Base-by-base conservation (phyloP, 805 yeast species). In the Wickerhamiella parazyma region DNA sequence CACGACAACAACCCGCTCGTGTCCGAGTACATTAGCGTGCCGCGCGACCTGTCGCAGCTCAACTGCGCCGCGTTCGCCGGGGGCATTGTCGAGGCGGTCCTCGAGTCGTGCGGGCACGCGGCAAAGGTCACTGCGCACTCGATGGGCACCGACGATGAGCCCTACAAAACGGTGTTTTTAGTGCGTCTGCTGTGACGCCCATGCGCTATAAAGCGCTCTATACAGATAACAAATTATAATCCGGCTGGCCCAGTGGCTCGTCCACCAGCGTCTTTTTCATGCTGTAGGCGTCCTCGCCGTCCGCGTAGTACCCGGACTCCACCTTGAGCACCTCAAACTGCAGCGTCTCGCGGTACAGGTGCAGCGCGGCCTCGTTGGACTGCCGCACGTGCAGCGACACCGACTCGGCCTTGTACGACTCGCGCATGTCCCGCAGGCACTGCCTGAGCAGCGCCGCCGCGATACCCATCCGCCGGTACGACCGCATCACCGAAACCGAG, bases 221-320 rank as follows among this genome's bases (percentile, higher is more conserved):
- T 7, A 28, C 31, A 3, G 6, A n/a, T n/a, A 28, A 7, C 31
- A 28, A n/a, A 14, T 16, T 16, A 28, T 28, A 28, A n/a, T 28
- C 31, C 8, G 31, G 31, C 31, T 28, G 10, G 16, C 31, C 31
- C 31, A 28, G 14, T n/a, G 31, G 31, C 31, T 28, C 31, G 17
- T 36, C 46, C 29, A 18, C 38, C 33, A 51, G 43, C 4, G 24
- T 31, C 58, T 82, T 82, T 57, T 76, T 77, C 98, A 91, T 91
- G 33, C 91, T 80, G 61, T 87, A 89, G 12, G 98, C 98, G 63
- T 91, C 96, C 63, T 91, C 98, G 25, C 94, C 94, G 62, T 91
- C 96, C 42, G 87, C 95, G 56, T 91, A 91, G 61, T 91, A 91
- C n/a, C 80, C 72, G 50, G 75, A 79, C 55, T 86, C 95, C 46